phyloP scores from a whole-genome alignment of 2,329 filamentous ascomycete genomes.

The Fusarium caatingaense region DNA sequence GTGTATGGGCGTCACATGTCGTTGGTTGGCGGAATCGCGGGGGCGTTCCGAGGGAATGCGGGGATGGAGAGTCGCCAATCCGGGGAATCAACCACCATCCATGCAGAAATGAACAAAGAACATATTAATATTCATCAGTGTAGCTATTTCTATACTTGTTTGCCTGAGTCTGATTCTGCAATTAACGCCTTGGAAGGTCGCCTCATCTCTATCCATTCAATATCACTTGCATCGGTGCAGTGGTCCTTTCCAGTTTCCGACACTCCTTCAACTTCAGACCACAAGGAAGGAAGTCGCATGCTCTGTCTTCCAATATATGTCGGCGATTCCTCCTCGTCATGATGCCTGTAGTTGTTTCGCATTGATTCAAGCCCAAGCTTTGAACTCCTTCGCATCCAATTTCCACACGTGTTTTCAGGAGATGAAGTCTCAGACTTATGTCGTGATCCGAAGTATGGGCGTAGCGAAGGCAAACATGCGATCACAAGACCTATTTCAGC shows the following conservation, averaged over 20 bases:
- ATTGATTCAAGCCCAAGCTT: neutral
- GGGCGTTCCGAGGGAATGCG: slow-evolving; percentile 27
- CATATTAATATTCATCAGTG: neutral
- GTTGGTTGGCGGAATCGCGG: slow-evolving; percentile 12
- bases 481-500: slow-evolving; percentile 36
- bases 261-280: neutral
- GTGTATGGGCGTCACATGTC: neutral
- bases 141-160: neutral
- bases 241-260: slow-evolving; percentile 7
- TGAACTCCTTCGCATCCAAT: neutral
- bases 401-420: neutral
- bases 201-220: neutral
- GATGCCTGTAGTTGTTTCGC: neutral
- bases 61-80: neutral
- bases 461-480: slow-evolving; percentile 31
- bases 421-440: neutral
- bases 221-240: neutral
- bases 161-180: neutral
- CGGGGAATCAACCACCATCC: neutral
- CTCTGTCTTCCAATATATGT: neutral
- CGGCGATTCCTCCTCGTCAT: neutral
- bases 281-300: neutral
- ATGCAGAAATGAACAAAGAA: neutral
- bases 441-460: slow-evolving; percentile 34
- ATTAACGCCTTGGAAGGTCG: neutral